Evolutionary conservation across 176 grass and related monocot genomes (phyloP).

Genomic region (Zea mays): DNA sequence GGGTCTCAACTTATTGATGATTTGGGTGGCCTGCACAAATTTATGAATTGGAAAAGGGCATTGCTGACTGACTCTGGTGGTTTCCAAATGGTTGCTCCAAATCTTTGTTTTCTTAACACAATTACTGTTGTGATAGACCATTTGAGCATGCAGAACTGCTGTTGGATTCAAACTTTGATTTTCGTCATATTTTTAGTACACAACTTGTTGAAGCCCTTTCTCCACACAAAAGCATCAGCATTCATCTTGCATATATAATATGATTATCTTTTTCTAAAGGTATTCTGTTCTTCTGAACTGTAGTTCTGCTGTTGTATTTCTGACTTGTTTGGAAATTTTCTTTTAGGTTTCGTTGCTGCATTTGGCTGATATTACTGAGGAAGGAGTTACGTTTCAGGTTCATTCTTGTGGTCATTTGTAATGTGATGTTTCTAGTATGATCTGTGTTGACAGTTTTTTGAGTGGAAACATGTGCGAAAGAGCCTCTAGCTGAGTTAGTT

Average conservation of each 20-base stretch:
- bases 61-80: constrained; percentile 95
- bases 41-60: constrained; percentile 99
- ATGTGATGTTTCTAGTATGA: background rate
- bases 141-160: constrained; percentile 14
- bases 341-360: constrained; percentile 90
- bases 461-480: no score
- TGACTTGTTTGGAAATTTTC: constrained; percentile 22
- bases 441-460: no score
- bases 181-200: no score
- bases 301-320: constrained; percentile 20
- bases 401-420: constrained; percentile 21
- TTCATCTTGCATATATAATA: constrained; percentile 14
- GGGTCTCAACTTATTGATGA: constrained; percentile 90
- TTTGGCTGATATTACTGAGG: constrained; percentile 96
- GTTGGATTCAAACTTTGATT: no score
- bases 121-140: constrained; percentile 20
- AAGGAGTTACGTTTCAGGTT: constrained; percentile 99
- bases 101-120: constrained; percentile 34
- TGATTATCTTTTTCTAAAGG: background rate
- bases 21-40: constrained; percentile 90
- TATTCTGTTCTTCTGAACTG: background rate
- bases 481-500: no score
- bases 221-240: background rate
- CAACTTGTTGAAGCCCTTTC: no score
- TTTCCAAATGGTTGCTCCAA: constrained; percentile 92